Base-by-base conservation (phyloP, 495 filamentous ascomycete genomes). In the Chaetomium cochliodes region DNA sequence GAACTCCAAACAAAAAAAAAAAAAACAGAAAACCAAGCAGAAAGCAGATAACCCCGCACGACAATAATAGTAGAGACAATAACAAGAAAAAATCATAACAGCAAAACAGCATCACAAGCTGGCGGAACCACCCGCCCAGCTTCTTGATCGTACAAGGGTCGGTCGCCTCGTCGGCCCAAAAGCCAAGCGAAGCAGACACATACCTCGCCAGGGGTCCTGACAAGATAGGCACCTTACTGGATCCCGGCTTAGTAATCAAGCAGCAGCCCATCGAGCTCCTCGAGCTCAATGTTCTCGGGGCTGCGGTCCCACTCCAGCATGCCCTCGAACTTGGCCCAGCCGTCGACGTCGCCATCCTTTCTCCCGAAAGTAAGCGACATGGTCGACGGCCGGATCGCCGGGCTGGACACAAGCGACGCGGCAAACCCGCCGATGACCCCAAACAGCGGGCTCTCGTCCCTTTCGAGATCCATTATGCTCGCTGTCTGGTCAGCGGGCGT, bases 191-290 rank as follows among this genome's bases (percentile, higher is more conserved):
- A 30, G 39, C 28, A 47, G 23, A 60, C 39, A 30, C 28, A 49
- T 59, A 63, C 62, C 25, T 28, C 30, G 16, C 22, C 58, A 49
- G 7, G 18, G 18, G 44, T 2, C 25, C 18, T 23, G 33, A 11
- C 33, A 9, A 37, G 33, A 47, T 37, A n/a, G n/a, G n/a, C n/a
- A n/a, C n/a, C n/a, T n/a, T n/a, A 58, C 25, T 33, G 46, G 49
- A 6, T 47, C 33, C n/a, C 49, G 52, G 44, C 63, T 82, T 77
- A 90, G 66, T 87, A 90, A 46, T 83, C 85, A 60, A 86, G 82
- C 74, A 98, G 85, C 79, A 97, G 83, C 63, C 92, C 87, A 72
- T 98, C 94, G 3, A 98, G 84, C 81, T 98, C 94, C 52, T 96
- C 90, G 41, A 98, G 82, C 76, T 92, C 91, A 57, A 98, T 86